Evolutionary conservation across 1,284 basidiomycete genomes (phyloP), one percentile per base, ranked within the genome.

Genomic region (Gomphus sp.): DNA sequence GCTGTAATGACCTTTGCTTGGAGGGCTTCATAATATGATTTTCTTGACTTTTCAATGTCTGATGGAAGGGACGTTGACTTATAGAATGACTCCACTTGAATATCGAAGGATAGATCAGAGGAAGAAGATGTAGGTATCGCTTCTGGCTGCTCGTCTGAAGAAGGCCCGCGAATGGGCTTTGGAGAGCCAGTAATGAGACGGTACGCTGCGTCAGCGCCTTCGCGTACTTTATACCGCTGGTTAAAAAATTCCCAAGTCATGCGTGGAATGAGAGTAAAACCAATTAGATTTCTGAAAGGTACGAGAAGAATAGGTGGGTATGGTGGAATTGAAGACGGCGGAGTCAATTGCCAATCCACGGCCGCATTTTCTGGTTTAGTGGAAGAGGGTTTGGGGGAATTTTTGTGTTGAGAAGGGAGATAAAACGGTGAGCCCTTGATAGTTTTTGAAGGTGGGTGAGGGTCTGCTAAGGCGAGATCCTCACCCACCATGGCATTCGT

Each of bases 211-310:
- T 97, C 87, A 16, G 89, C 89, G 44, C 95, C 95, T 18, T 81
- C 73, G 4, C 74, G 79, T 7, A 92, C 91, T 64, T 88, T 84
- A 57, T 84, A 73, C n/a, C 93, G 85, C 69, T 91, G 86, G 67
- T 93, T 94, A 78, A 98, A 98, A 73, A 93, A 96, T 65, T 88
- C 88, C 79, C 84, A 87, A 58, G 98, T 82, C 87, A 97, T 95
- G 63, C 82, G 73, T 4, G 95, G 94, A 62, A 98, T 87, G 67
- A 93, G 91, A 44, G 78, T 79, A 71, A 97, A 84, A 14, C 96
- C 95, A 59, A 98, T 81, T 64, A 89, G 80, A 68, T 96, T 89
- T 57, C 81, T 79, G 73, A 91, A 98, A n/a, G 91, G 83, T 37
- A 98, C 85, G 59, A 98, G 80, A 55, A 95, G 81, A 59, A 98